Percentiles rank a stretch among this genome's conserved stretches.
Evolutionary conservation across 1,284 basidiomycete genomes (phyloP).

Genomic region (Dichomitus squalens): DNA sequence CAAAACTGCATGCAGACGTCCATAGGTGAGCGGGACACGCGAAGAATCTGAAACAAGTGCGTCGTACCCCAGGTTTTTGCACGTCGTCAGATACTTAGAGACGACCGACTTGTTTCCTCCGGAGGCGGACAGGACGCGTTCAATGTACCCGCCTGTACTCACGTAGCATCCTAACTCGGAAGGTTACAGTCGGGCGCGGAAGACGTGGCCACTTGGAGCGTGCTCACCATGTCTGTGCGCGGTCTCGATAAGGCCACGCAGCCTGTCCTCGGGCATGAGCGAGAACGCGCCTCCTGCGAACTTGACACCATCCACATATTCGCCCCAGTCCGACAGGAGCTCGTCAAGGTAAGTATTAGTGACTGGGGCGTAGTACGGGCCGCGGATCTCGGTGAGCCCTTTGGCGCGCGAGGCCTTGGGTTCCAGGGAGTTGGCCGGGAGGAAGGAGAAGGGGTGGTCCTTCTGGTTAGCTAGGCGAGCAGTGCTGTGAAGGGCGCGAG

Average conservation of each 20-base stretch:
- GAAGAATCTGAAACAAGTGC: background rate
- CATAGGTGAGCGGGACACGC: background rate
- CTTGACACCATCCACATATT: slow-evolving; percentile 50
- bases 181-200: background rate
- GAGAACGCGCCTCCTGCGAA: slow-evolving; percentile 50
- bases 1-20: slow-evolving; percentile 34
- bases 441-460: slow-evolving; percentile 30
- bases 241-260: slow-evolving; percentile 41
- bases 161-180: slow-evolving; percentile 36
- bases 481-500: slow-evolving; percentile 9
- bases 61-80: slow-evolving; percentile 42
- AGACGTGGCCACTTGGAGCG: too few relatives aligned
- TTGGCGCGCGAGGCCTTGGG: slow-evolving; percentile 30
- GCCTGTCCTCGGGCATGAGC: slow-evolving; percentile 44
- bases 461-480: background rate
- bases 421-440: slow-evolving; percentile 35
- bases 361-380: slow-evolving; percentile 43
- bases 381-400: slow-evolving; percentile 46
- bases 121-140: slow-evolving; percentile 43
- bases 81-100: slow-evolving; percentile 42
- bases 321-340: slow-evolving; percentile 41
- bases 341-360: slow-evolving; percentile 43
- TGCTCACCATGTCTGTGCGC: slow-evolving; percentile 42
- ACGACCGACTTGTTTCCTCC: slow-evolving; percentile 38
- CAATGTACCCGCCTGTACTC: slow-evolving; percentile 47